phyloP scores from a whole-genome alignment of 495 filamentous ascomycete species.

The Xylaria longipes region DNA sequence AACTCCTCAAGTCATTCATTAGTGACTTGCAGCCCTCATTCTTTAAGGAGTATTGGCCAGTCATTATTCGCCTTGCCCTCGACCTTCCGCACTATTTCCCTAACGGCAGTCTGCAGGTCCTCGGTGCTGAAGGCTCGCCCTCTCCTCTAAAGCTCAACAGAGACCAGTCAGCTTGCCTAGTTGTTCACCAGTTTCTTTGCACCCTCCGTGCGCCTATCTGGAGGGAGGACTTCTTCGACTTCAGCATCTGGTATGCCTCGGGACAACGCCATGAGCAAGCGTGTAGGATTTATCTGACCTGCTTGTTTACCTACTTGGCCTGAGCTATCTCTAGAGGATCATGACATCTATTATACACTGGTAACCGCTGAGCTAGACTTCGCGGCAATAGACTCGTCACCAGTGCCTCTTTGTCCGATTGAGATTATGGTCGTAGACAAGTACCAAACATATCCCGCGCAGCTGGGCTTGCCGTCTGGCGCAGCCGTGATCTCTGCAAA shows the following conservation, averaged over 20 bases:
- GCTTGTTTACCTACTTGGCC: slow-evolving; percentile 27
- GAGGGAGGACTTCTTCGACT: slow-evolving; percentile 34
- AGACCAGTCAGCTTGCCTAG: slow-evolving; percentile 25
- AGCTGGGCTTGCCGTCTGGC: slow-evolving; percentile 29
- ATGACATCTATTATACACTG: background rate
- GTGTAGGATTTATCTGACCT: slow-evolving; percentile 28
- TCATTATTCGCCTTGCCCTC: slow-evolving; percentile 20
- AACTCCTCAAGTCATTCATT: background rate
- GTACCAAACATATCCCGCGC: slow-evolving; percentile 4
- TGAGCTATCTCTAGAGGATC: background rate
- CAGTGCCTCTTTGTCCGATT: slow-evolving; percentile 7
- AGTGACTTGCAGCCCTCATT: background rate
- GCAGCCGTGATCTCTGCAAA: slow-evolving; percentile 35
- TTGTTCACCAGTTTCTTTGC: slow-evolving; percentile 34
- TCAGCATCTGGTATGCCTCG: slow-evolving; percentile 35
- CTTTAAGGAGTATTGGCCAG: slow-evolving; percentile 17
- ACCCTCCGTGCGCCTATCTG: slow-evolving; percentile 23
- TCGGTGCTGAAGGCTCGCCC: slow-evolving; percentile 1
- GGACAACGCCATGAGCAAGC: slow-evolving; percentile 32
- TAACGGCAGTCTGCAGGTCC: slow-evolving; percentile 14
- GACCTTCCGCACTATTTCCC: slow-evolving; percentile 21
- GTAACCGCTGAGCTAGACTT: slow-evolving; percentile 4
- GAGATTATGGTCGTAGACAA: background rate
- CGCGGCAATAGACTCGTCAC: background rate
- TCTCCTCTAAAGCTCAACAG: slow-evolving; percentile 13